Conservation (phyloP, 192 early-diverging fungal species). For the Podochytrium sp. region DNA sequence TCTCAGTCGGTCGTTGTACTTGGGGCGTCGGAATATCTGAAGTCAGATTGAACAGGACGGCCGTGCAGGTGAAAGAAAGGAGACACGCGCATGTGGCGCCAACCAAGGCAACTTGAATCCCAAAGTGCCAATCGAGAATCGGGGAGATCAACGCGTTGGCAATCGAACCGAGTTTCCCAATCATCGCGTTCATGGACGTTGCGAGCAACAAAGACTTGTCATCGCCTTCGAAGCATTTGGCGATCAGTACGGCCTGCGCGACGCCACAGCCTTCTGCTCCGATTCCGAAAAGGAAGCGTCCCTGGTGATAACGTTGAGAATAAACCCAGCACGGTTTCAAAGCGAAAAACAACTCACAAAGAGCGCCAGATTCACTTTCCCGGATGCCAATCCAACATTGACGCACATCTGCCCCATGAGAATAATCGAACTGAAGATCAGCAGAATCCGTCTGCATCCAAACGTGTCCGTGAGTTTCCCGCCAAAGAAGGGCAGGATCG, state of each 20-base stretch:
- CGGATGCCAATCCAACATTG: conserved; percentile 28
- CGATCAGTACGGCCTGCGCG: conserved; percentile 50
- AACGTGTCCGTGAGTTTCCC: conserved; percentile 62
- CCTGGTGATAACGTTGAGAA: conserved; percentile 29
- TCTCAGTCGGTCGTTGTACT: too few species aligned
- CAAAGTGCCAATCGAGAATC: conserved; percentile 33
- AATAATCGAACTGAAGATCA: conserved; percentile 37
- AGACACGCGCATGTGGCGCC: conserved; percentile 44
- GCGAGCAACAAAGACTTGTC: conserved; percentile 59
- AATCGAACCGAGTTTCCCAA: conserved; percentile 55
- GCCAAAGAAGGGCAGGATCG: conserved; percentile 63
- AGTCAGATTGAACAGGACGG: background rate
- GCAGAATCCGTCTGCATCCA: conserved; percentile 50
- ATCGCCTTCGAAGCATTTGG: conserved; percentile 49
- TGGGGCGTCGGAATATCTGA: conserved; percentile 14
- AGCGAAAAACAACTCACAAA: conserved; percentile 65
- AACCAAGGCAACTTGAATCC: conserved; percentile 42
- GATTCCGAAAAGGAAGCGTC: conserved; percentile 50
- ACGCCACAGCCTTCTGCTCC: conserved; percentile 54
- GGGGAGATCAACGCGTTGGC: conserved; percentile 55
- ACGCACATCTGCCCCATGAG: conserved; percentile 40
- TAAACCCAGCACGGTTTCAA: conserved; percentile 51
- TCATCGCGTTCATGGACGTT: conserved; percentile 36
- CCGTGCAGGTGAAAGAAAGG: conserved; percentile 34
- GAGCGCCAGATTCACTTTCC: conserved; percentile 51